These are phyloP conservation scores for Collariella sp. DNA, from an alignment of 495 filamentous ascomycete species.

Conservation along the genomic window DNA sequence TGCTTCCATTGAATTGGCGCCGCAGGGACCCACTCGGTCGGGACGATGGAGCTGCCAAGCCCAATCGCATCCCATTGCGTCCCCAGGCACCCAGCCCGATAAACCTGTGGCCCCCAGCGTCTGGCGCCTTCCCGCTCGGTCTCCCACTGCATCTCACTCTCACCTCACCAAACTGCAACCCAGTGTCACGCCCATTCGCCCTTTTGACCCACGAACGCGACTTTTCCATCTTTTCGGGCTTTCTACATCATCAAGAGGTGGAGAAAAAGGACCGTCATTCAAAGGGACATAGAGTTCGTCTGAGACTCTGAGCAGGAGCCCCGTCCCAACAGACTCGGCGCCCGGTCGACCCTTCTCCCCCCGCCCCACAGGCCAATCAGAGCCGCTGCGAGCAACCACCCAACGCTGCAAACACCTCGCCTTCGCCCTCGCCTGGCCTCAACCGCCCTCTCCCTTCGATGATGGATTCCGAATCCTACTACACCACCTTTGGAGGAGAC, in stretches of 20 bases:
- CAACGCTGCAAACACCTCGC: conserved; percentile 7
- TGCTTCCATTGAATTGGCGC: conserved; percentile 20
- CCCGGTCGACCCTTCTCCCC: too few species aligned
- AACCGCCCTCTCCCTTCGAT: conserved; percentile 14
- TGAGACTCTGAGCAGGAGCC: too few species aligned
- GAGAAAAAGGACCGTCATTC: too few species aligned
- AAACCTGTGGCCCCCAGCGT: conserved; percentile 19
- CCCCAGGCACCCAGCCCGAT: conserved; percentile 23
- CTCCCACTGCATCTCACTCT: too few species aligned
- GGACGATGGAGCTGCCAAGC: conserved; percentile 14
- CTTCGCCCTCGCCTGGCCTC: conserved; percentile 19
- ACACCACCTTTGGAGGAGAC: conserved; percentile 20
- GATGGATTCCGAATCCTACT: conserved; percentile 9
- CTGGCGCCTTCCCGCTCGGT: conserved; percentile 27
- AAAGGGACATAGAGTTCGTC: too few species aligned
- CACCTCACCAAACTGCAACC: too few species aligned
- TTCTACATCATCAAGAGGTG: too few species aligned
- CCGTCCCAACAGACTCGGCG: too few species aligned
- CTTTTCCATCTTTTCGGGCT: too few species aligned
- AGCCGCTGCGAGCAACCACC: background rate
- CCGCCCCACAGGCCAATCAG: too few species aligned
- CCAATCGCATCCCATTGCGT: conserved; percentile 6
- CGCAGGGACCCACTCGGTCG: conserved; percentile 16
- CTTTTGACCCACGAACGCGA: too few species aligned
- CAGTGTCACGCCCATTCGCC: too few species aligned